phyloP scores from a whole-genome alignment of 2,329 filamentous ascomycete species.

The Metarhizium robertsii region DNA sequence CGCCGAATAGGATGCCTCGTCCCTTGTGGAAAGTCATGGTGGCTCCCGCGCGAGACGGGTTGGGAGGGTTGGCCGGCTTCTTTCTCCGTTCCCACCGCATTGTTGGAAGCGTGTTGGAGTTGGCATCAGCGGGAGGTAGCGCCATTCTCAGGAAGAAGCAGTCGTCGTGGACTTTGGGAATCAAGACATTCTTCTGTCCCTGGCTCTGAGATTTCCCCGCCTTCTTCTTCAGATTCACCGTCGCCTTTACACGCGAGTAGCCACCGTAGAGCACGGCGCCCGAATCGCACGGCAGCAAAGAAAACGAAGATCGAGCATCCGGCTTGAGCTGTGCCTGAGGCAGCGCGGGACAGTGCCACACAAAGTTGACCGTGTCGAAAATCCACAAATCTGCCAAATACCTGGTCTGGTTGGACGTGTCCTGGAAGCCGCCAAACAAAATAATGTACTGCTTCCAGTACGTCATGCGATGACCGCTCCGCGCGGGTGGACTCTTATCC shows the following conservation, averaged over 20 bases:
- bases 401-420: constrained; percentile 89
- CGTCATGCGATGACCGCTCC: constrained; percentile 92
- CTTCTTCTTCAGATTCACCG: constrained; percentile 51
- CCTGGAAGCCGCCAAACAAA: constrained; percentile 93
- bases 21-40: constrained; percentile 95
- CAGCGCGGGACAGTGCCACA: constrained; percentile 70
- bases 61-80: constrained; percentile 80
- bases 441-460: constrained; percentile 96
- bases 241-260: constrained; percentile 82
- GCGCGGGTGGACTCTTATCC: constrained; percentile 70
- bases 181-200: constrained; percentile 62
- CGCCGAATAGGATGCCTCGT: constrained; percentile 85
- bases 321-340: constrained; percentile 77
- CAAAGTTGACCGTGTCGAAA: constrained; percentile 81
- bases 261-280: constrained; percentile 89
- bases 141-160: constrained; percentile 85
- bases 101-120: constrained; percentile 54
- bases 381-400: constrained; percentile 93
- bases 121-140: constrained; percentile 58
- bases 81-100: constrained; percentile 91
- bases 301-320: constrained; percentile 85
- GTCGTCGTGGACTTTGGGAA: constrained; percentile 87
- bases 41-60: constrained; percentile 72
- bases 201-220: constrained; percentile 41
- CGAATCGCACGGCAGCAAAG: constrained; percentile 78